Base-by-base conservation (phyloP, 352 stramenopile species). In the Hyaloperonospora brassicae region DNA sequence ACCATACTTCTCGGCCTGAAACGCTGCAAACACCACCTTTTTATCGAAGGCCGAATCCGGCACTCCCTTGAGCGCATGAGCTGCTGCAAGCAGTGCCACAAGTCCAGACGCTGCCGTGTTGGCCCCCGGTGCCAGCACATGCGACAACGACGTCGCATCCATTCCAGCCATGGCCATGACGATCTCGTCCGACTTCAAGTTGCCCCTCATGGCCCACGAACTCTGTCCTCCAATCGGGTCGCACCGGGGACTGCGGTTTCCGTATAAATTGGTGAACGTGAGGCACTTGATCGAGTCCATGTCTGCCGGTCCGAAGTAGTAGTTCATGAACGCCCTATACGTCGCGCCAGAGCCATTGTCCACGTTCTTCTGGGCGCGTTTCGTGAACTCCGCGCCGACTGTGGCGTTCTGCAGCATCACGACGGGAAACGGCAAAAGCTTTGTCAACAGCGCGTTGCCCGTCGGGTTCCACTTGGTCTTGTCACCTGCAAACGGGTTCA, bases 141-240 rank as follows among this genome's bases (percentile, higher is more conserved):
- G 83, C 9, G 80, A 90, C 47, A 89, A 48, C 35, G 68, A 70
- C 6, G 66, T 81, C 3, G 79, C 75, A 59, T 93, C 83, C 83
- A 93, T 90, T n/a, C 66, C 62, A 1, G 79, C 65, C 79, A 89
- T 91, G 13, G 76, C 83, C 22, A 91, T 47, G 17, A 91, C 69
- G 41, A 79, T 80, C 48, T 87, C 69, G 1, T 66, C 68, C 4
- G 72, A 59, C 7, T 60, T 57, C 9, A 71, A 52, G 50, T 87
- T 73, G 25, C 81, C 79, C 27, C 82, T 77, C 43, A 85, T 65
- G 0, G 64, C 72, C 73, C 76, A 93, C 2, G 72, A 64, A 55
- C 80, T 91, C 53, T 91, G 83, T 17, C 83, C 83, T 25, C 83
- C 83, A 48, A 93, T 86, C 0, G 80, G 80, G 52, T 89, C 76